Evolutionary conservation across 2,329 filamentous ascomycete genomes (phyloP).

Genomic region (Ceratocystis papillata): DNA sequence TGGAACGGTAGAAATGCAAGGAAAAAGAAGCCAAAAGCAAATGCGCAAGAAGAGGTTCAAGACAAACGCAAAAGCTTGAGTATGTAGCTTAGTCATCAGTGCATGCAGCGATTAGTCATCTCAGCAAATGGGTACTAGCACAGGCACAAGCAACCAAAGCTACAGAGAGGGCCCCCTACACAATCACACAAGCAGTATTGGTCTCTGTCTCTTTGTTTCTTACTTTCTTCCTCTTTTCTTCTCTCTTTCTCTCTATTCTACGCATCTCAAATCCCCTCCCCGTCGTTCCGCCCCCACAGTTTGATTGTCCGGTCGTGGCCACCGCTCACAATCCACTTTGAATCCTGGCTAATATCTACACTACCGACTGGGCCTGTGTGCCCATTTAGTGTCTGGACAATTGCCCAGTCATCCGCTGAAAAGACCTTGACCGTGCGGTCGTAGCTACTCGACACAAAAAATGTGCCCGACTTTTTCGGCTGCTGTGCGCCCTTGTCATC

Average conservation of each 20-base stretch:
- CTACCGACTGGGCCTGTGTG: slow-evolving; percentile 89
- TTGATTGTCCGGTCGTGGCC: slow-evolving; percentile 94
- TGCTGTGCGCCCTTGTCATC: slow-evolving; percentile 55
- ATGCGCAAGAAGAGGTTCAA: not conserved
- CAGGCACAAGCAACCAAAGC: not conserved
- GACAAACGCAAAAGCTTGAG: not conserved
- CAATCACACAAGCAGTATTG: too few relatives aligned
- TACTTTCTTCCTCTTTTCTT: not conserved
- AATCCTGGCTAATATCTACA: slow-evolving; percentile 76
- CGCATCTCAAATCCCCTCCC: slow-evolving; percentile 39
- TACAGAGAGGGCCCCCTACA: not conserved
- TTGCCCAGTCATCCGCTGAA: slow-evolving; percentile 89
- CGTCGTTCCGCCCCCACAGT: slow-evolving; percentile 82
- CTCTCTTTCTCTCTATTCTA: not conserved
- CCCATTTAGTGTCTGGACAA: slow-evolving; percentile 76
- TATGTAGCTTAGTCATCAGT: not conserved
- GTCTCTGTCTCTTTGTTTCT: too few relatives aligned
- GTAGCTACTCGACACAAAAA: slow-evolving; percentile 83
- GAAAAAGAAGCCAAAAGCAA: not conserved
- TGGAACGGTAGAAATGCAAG: not conserved
- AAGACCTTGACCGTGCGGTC: slow-evolving; percentile 94
- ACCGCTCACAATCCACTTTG: slow-evolving; percentile 85
- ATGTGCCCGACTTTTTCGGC: slow-evolving; percentile 81
- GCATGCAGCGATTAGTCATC: not conserved
- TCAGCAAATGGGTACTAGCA: not conserved